phyloP scores from a whole-genome alignment of 192 early-diverging fungal genomes.

The Rhizophagus sp. region DNA sequence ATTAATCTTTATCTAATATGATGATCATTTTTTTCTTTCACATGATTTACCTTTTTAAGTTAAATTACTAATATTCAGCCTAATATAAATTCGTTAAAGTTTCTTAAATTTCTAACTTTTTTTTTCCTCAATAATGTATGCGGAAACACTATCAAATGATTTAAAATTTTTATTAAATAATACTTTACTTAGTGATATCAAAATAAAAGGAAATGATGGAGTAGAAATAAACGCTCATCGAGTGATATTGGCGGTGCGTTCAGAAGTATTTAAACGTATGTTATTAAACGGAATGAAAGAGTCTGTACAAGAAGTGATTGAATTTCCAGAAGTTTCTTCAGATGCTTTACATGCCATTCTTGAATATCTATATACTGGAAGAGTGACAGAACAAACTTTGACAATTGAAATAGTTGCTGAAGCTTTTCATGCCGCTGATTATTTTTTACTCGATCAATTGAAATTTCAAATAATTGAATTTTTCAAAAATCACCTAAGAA shows the following conservation, averaged over 20 bases:
- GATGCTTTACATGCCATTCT: background rate
- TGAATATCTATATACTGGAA: background rate
- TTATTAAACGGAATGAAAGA: background rate
- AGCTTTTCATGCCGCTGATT: background rate
- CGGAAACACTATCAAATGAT: too few relatives aligned
- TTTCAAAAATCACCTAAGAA: background rate
- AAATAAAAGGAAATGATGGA: background rate
- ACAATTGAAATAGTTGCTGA: background rate
- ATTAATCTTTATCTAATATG: too few relatives aligned
- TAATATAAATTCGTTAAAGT: too few relatives aligned
- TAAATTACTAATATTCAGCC: too few relatives aligned
- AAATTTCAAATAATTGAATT: background rate
- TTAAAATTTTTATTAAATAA: too few relatives aligned
- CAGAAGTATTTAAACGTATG: background rate
- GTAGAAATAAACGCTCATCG: background rate
- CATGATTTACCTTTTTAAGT: too few relatives aligned
- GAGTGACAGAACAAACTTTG: background rate
- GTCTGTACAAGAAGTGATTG: background rate
- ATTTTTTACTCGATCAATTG: background rate
- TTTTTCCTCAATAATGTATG: too few relatives aligned
- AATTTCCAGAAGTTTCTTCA: background rate
- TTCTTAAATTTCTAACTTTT: too few relatives aligned
- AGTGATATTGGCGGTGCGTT: background rate
- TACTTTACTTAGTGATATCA: background rate
- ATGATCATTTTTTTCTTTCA: too few relatives aligned